Conservation (phyloP, 805 yeast species). For the Maudiozyma turicensis region DNA sequence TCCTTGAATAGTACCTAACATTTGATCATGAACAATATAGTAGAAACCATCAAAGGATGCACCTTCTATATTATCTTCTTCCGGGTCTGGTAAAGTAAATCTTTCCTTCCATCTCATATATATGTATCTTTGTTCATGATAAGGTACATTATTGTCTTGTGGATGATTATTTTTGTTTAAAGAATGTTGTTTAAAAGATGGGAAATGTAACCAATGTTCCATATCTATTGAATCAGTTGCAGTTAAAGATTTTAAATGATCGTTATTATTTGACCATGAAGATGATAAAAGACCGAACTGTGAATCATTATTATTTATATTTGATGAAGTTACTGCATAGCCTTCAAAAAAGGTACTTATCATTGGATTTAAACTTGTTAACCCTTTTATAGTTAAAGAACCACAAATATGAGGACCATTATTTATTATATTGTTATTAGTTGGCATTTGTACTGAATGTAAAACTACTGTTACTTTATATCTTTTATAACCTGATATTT, state of each 20-base stretch:
- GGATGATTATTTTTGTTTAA: slow-evolving; percentile 4
- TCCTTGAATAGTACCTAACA: slow-evolving; percentile 68
- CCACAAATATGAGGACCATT: slow-evolving; percentile 39
- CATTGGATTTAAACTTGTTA: slow-evolving; percentile 57
- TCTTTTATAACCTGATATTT: slow-evolving; percentile 27
- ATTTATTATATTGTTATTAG: not conserved
- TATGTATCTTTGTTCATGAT: slow-evolving; percentile 38
- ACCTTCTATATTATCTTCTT: slow-evolving; percentile 37
- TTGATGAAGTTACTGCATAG: slow-evolving; percentile 18
- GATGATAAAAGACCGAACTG: slow-evolving; percentile 23
- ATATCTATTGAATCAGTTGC: slow-evolving; percentile 50
- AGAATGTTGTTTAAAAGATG: slow-evolving; percentile 32
- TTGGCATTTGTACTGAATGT: slow-evolving; percentile 44
- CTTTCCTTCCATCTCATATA: slow-evolving; percentile 96
- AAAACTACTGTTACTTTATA: slow-evolving; percentile 49
- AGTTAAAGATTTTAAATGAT: slow-evolving; percentile 38
- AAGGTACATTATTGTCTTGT: slow-evolving; percentile 16
- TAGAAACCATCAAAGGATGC: slow-evolving; percentile 93
- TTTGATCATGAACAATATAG: slow-evolving; percentile 73
- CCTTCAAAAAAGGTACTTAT: slow-evolving; percentile 66
- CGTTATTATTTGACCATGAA: slow-evolving; percentile 22
- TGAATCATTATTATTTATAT: not conserved
- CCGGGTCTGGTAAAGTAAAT: slow-evolving; percentile 74
- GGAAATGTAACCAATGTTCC: slow-evolving; percentile 58
- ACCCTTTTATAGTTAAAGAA: slow-evolving; percentile 55